A percentile compares a stretch with the other conserved stretches of the same genome.
phyloP scores from a whole-genome alignment of 345 rosid genomes.

The Ricinus communis region DNA sequence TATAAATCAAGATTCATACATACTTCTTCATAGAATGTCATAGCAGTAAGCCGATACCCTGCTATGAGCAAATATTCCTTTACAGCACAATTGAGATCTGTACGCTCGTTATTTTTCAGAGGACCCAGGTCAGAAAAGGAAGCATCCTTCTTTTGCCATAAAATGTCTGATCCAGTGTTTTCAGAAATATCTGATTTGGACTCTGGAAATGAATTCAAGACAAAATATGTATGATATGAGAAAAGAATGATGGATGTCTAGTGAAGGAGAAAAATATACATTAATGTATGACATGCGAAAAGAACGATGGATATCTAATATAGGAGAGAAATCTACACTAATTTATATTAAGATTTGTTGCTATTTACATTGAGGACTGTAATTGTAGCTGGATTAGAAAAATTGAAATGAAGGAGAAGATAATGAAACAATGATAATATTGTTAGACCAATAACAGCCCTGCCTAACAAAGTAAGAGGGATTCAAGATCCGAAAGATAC shows the following conservation, averaged over 20 bases:
- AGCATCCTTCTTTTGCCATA: constrained; percentile 52
- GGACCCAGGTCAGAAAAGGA: constrained; percentile 75
- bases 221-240: constrained; percentile 5
- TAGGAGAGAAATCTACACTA: background rate
- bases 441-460: too few species aligned
- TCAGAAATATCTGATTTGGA: constrained; percentile 37
- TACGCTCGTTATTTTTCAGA: constrained; percentile 78
- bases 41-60: constrained; percentile 91
- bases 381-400: too few species aligned
- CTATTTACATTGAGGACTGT: background rate
- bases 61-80: constrained; percentile 93
- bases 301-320: too few species aligned
- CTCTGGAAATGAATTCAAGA: constrained; percentile 44
- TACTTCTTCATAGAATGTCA: constrained; percentile 98
- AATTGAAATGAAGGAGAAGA: too few species aligned
- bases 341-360: background rate
- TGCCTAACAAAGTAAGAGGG: too few species aligned
- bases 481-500: too few species aligned
- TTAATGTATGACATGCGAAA: constrained; percentile 4
- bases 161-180: constrained; percentile 48
- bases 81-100: constrained; percentile 88
- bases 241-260: constrained; percentile 2
- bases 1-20: constrained; percentile 9
- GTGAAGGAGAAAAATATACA: too few species aligned
- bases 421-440: too few species aligned